Base-by-base conservation (phyloP, 129 eudicot species). In the Erigeron canadensis region DNA sequence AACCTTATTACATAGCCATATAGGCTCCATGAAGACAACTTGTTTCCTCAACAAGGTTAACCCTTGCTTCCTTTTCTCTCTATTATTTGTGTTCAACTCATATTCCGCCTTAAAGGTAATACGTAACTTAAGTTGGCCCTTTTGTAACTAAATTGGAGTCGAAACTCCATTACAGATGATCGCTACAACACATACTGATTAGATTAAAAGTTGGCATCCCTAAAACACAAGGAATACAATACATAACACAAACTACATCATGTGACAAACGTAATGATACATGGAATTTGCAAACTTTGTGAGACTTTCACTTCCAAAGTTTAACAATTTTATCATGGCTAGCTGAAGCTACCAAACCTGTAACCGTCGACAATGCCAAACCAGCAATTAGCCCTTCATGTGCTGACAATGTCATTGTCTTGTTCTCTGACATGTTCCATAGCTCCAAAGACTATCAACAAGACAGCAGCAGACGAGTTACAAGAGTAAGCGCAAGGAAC, bases 291-390 rank as follows among this genome's bases (percentile, higher is more conserved):
- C 23, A 48, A 12, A 38, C 7, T 44, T 15, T 15, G 18, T 34
- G 62, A 38, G 28, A 2, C 37, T 38, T 59, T 73, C 70, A 91
- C 84, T 91, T 91, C 96, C 96, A 91, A 45, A 91, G 88, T 67
- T 88, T 91, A 51, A 91, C 90, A 22, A 88, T 74, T 73, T 91
- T 91, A 80, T 91, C 97, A 77, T 91, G 97, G 67, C 96, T 84
- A 4, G 90, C 97, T 2, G 97, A 91, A 45, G 93, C 97, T 45
- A 91, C 96, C 80, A 88, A 67, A 6, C 96, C 90, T 0, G 84
- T 77, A 42, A 70, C 84, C 0, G 87, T 70, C 5, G 96, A 91
- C 41, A 81, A 91, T 0, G 97, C 95, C 80, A 91, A 81, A 28
- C 83, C 84, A 12, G 96, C 90, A 63, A 91, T 88, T 75, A 91